Base-by-base conservation (phyloP, 441 rosid genomes). In the Erodium texanum region DNA sequence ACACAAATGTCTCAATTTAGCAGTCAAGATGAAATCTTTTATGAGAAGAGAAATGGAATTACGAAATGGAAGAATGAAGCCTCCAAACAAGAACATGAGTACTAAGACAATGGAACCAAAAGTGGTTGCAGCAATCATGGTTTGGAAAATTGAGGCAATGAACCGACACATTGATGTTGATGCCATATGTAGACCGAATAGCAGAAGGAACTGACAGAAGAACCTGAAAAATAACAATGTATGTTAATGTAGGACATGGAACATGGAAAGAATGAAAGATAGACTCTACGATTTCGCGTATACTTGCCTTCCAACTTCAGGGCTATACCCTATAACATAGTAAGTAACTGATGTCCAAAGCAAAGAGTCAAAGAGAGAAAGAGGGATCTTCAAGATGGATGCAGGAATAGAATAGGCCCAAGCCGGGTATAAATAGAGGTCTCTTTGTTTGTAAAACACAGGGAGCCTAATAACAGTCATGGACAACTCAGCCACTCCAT, bases 371-470 rank as follows among this genome's bases (percentile, higher is more conserved):
- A 83, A 9, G 24, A 83, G 15, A 9, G 89, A 85, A 61, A 85
- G 70, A 14, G 89, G 89, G 18, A 82, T 8, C 61, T 85, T 85
- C 11, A 81, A 70, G 15, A 82, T 66, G 22, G 82, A 14, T n/a
- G 87, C 74, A 7, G 88, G 86, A 32, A 82, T 58, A 2, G 77
- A 78, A 36, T 81, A 84, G 41, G 86, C 86, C 87, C 90, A 86
- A 5, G 86, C 86, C 8, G 87, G 90, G 63, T 81, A 86, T 71
- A 86, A 84, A 73, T 38, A 78, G 50, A 82, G 52, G 11, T 81
- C 83, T 62, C 73, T 78, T 56, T 84, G 88, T 56, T 81, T 86
- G 70, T 78, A 76, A 76, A 86, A 84, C 34, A 76, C 83, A 3
- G 76, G 43, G 10, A 86, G 71, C 72, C 87, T 78, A 4, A 74